Conservation (phyloP, 164 flowering plant species). For the Vitis vinifera region ASM3070453v1 NC_081815.1:2960001-2960500, state of each 20-base stretch:
- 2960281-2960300: slow-evolving; percentile 65
- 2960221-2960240: slow-evolving; percentile 44
- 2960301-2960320: slow-evolving; percentile 65
- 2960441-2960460: neutral
- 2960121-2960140: slow-evolving; percentile 73
- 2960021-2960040: slow-evolving; percentile 59
- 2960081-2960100: slow-evolving; percentile 90
- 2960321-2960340: slow-evolving; percentile 85
- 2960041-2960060: slow-evolving; percentile 87
- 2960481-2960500: too few species aligned
- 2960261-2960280: slow-evolving; percentile 89
- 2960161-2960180: slow-evolving; percentile 83
- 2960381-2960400: slow-evolving; percentile 85
- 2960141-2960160: slow-evolving; percentile 88
- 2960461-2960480: too few species aligned
- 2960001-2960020: slow-evolving; percentile 76
- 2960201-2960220: slow-evolving; percentile 55
- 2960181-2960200: slow-evolving; percentile 77
- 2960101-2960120: slow-evolving; percentile 52
- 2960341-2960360: slow-evolving; percentile 74
- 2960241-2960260: slow-evolving; percentile 60
- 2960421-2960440: neutral
- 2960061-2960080: slow-evolving; percentile 85
- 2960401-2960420: neutral
- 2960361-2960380: slow-evolving; percentile 83